Conservation (phyloP, 2,329 filamentous ascomycete species). For the Zarea fungicola region DNA sequence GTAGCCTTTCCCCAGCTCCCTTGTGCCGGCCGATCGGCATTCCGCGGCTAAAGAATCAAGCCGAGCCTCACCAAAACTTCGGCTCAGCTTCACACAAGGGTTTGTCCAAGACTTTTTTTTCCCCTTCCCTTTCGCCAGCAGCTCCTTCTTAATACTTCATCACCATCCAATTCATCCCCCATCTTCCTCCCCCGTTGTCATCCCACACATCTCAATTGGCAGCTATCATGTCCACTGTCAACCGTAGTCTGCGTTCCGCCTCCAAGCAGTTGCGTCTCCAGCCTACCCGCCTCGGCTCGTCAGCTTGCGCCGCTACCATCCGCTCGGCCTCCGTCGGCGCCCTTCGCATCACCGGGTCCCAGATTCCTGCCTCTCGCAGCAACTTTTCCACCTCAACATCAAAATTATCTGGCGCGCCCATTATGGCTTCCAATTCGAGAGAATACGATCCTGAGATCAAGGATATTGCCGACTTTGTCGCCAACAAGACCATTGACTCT, state of each 20-base stretch:
- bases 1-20: not conserved
- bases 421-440: conserved; percentile 45
- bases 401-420: conserved; percentile 43
- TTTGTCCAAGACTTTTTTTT: not conserved
- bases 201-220: conserved; percentile 6
- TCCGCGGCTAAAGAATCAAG: conserved; percentile 12
- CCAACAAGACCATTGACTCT: conserved; percentile 85
- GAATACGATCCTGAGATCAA: conserved; percentile 88
- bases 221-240: conserved; percentile 48
- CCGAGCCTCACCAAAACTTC: conserved; percentile 9
- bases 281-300: conserved; percentile 32
- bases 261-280: conserved; percentile 49
- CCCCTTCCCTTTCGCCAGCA: too few relatives aligned
- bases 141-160: not conserved
- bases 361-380: conserved; percentile 31
- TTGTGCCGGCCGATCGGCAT: conserved; percentile 10
- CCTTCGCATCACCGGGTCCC: conserved; percentile 27
- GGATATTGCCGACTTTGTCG: conserved; percentile 92
- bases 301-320: conserved; percentile 28
- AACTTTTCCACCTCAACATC: conserved; percentile 47
- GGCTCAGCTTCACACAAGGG: conserved; percentile 7
- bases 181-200: not conserved
- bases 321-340: conserved; percentile 26
- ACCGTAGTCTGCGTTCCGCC: conserved; percentile 49
- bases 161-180: not conserved